Conservation (phyloP, 2,329 filamentous ascomycete species). For the Aurifilum marmelostoma region DNA sequence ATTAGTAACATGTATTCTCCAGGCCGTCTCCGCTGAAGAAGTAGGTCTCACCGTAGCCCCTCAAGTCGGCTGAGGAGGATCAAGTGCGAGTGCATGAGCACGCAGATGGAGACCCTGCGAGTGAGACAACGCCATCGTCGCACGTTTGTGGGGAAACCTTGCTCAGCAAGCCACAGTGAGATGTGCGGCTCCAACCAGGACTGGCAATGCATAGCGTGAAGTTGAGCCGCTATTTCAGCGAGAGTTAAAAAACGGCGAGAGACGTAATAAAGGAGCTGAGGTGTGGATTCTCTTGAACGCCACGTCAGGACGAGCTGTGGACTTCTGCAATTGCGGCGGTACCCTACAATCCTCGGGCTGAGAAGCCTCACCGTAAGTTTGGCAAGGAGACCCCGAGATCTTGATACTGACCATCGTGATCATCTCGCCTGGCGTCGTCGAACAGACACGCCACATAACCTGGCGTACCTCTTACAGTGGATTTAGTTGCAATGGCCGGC, state of each 20-base stretch:
- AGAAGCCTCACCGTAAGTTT: background rate
- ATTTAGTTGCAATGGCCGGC: background rate
- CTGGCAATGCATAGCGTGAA: background rate
- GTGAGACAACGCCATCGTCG: background rate
- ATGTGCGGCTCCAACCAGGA: background rate
- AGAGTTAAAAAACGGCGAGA: background rate
- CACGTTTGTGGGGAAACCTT: background rate
- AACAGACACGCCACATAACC: slow-evolving; percentile 14
- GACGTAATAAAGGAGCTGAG: background rate
- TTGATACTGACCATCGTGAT: background rate
- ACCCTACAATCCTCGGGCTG: background rate
- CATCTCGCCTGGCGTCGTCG: background rate
- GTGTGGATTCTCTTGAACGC: background rate
- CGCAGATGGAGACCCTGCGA: background rate
- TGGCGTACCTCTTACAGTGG: slow-evolving; percentile 15
- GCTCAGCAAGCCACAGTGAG: background rate
- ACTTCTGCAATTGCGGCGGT: background rate
- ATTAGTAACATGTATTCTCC: background rate
- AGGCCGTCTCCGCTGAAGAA: background rate
- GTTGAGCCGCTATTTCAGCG: background rate
- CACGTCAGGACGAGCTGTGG: background rate
- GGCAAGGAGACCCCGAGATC: background rate
- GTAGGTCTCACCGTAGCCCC: background rate
- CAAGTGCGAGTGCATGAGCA: background rate
- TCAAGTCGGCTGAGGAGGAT: background rate